These are phyloP conservation scores for Apiospora sp. DNA, from an alignment of 2,329 filamentous ascomycete species.

Conservation along the genomic window DNA sequence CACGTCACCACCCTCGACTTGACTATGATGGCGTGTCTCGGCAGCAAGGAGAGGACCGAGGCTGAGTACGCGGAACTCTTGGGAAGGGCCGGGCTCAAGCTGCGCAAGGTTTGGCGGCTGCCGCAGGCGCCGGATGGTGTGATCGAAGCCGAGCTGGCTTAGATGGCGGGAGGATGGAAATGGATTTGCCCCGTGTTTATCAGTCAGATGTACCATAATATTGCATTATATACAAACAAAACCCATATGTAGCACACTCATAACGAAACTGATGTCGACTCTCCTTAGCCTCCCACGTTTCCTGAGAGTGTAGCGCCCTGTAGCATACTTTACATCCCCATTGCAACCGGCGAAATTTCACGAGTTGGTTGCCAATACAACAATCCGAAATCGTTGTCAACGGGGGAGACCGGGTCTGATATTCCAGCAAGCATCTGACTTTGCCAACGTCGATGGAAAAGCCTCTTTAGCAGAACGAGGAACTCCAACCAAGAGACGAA, in stretches of 20 bases:
- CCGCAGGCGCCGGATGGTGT: constrained; percentile 1
- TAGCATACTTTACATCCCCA: too few relatives aligned
- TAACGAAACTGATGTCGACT: too few relatives aligned
- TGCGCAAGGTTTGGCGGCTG: not conserved
- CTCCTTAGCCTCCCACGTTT: too few relatives aligned
- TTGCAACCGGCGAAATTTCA: too few relatives aligned
- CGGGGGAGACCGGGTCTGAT: not conserved
- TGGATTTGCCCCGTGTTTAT: too few relatives aligned
- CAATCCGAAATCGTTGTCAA: too few relatives aligned
- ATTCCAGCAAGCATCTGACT: not conserved
- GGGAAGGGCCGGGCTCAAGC: not conserved
- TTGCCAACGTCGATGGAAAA: not conserved
- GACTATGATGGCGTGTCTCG: not conserved
- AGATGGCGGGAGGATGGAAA: too few relatives aligned
- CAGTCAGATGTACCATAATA: too few relatives aligned
- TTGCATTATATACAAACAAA: too few relatives aligned
- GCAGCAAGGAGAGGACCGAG: not conserved
- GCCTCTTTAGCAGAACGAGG: constrained; percentile 31
- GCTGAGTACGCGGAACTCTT: not conserved
- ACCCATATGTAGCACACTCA: too few relatives aligned
- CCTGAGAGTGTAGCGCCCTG: too few relatives aligned
- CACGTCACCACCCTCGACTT: not conserved
- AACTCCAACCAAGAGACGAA: constrained; percentile 26
- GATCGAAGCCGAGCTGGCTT: constrained; percentile 21
- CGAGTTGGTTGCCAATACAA: too few relatives aligned